Percentiles rank a stretch among this genome's conserved stretches.
Evolutionary conservation across 2,329 filamentous ascomycete genomes (phyloP).

Genomic region (Fusarium continuum): DNA sequence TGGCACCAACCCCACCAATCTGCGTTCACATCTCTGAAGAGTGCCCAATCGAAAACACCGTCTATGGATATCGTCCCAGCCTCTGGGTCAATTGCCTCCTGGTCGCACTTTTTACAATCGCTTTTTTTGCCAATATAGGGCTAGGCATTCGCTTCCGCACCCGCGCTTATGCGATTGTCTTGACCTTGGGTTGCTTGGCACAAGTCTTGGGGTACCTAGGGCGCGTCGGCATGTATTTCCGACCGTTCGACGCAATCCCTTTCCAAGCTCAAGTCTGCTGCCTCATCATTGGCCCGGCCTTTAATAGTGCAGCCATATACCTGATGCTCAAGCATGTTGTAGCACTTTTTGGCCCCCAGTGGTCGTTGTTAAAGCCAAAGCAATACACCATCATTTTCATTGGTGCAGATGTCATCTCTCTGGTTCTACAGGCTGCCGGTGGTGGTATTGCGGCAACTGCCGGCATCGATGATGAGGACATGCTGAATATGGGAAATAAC

Average conservation of each 20-base stretch:
- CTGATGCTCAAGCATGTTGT: constrained; percentile 15
- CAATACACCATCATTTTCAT: constrained; percentile 18
- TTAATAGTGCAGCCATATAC: constrained; percentile 17
- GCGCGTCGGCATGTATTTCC: constrained; percentile 8
- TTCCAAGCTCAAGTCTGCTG: constrained; percentile 12
- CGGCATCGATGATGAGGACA: neutral
- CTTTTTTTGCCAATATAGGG: neutral
- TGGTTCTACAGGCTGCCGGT: constrained; percentile 2
- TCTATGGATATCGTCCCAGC: neutral
- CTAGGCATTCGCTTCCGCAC: constrained; percentile 3
- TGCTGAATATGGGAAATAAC: neutral
- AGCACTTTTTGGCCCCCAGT: neutral
- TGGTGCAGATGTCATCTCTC: neutral
- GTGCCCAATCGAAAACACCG: neutral
- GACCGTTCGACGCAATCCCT: neutral
- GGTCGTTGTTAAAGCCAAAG: constrained; percentile 11
- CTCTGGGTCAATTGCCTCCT: constrained; percentile 2
- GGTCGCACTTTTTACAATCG: neutral
- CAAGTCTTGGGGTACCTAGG: neutral
- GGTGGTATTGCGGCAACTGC: constrained; percentile 11
- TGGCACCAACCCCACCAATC: neutral
- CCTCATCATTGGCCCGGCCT: constrained; percentile 10
- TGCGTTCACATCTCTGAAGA: neutral
- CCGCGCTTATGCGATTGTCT: constrained; percentile 7
- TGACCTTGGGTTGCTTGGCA: neutral